Conservation (phyloP, 164 flowering plant genomes). For the Aristolochia fimbriata region DNA sequence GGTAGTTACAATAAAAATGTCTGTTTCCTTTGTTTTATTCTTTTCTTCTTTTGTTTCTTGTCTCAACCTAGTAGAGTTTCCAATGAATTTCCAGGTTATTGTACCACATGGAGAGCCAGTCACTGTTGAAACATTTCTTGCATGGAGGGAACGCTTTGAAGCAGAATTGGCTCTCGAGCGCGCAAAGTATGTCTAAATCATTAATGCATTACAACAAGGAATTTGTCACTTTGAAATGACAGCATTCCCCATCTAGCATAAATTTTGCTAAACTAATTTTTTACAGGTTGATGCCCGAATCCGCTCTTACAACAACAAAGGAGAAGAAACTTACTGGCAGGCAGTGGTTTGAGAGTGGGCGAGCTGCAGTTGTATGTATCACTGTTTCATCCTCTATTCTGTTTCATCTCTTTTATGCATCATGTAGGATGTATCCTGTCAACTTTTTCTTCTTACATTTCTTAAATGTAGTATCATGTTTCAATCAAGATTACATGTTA, state of each 20-base stretch:
- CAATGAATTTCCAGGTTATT: constrained; percentile 41
- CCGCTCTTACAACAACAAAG: constrained; percentile 74
- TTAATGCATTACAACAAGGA: neutral
- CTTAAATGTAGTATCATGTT: neutral
- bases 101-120: constrained; percentile 98
- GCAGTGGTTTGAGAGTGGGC: constrained; percentile 97
- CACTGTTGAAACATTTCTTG: constrained; percentile 88
- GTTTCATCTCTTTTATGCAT: neutral
- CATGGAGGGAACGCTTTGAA: constrained; percentile 98
- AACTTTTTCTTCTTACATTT: neutral
- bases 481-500: neutral
- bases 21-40: neutral
- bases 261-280: neutral
- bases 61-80: neutral
- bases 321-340: constrained; percentile 90
- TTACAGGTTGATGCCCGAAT: constrained; percentile 82
- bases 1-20: too few species aligned
- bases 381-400: too few species aligned
- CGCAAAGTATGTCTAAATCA: constrained; percentile 69
- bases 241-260: too few species aligned
- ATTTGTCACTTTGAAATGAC: neutral
- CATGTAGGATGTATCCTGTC: neutral
- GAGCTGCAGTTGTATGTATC: constrained; percentile 42
- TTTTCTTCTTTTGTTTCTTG: neutral
- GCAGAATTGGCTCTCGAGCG: constrained; percentile 93